These are phyloP conservation scores for Linum lewisii DNA, from an alignment of 345 rosid species.

Conservation along the genomic window DNA sequence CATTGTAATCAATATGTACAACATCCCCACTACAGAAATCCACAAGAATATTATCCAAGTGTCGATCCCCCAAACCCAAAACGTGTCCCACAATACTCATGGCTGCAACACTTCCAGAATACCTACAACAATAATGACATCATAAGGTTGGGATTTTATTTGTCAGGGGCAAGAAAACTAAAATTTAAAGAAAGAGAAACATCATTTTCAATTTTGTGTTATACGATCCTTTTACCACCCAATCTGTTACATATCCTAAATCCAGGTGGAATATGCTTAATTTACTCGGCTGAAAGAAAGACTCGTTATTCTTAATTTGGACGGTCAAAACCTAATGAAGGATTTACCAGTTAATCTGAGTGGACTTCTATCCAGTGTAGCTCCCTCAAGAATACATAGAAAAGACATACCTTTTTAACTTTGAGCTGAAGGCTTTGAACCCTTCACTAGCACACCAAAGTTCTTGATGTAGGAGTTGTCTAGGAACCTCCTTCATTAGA, in stretches of 20 bases:
- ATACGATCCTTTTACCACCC: background rate
- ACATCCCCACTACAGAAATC: slow-evolving; percentile 90
- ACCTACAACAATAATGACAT: slow-evolving; percentile 36
- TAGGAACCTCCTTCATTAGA: slow-evolving; percentile 86
- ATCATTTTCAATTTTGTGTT: no score
- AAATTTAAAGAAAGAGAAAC: background rate
- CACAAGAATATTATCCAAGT: slow-evolving; percentile 84
- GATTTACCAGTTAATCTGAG: background rate
- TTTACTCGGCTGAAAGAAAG: no score
- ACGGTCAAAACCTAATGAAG: background rate
- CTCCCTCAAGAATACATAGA: no score
- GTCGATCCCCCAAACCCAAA: slow-evolving; percentile 90
- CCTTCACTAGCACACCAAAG: slow-evolving; percentile 98
- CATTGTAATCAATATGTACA: slow-evolving; percentile 88
- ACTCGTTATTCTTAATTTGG: no score
- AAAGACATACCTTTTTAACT: slow-evolving; percentile 56
- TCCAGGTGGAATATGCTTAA: background rate
- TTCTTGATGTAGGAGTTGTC: slow-evolving; percentile 80
- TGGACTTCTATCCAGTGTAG: no score
- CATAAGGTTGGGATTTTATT: no score
- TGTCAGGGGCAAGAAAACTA: slow-evolving; percentile 2
- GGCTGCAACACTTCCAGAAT: slow-evolving; percentile 84
- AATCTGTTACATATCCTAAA: background rate
- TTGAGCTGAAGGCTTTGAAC: slow-evolving; percentile 75
- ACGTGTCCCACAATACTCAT: slow-evolving; percentile 96